phyloP scores from a whole-genome alignment of 164 flowering plant species.

The Nymphaea colorata region DNA sequence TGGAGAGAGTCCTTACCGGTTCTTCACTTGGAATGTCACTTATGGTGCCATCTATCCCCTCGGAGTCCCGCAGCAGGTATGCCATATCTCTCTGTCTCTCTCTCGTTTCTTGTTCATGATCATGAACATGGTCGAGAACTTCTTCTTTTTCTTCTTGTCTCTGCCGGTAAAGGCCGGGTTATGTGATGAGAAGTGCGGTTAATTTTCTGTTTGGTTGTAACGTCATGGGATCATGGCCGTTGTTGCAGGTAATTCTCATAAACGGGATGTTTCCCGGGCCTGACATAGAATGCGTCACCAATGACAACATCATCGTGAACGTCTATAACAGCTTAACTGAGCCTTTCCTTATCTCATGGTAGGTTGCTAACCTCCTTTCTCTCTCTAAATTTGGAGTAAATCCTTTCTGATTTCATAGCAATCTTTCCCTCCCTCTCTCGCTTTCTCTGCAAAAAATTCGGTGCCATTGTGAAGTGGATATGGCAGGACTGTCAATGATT shows the following conservation, averaged over 20 bases:
- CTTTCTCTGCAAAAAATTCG: no score
- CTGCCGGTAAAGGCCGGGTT: background rate
- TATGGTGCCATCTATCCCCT: conserved; percentile 55
- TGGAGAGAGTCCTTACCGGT: conserved; percentile 52
- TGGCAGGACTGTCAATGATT: no score
- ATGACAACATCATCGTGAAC: conserved; percentile 66
- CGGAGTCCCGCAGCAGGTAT: conserved; percentile 53
- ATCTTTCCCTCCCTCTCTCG: no score
- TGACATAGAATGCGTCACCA: conserved; percentile 54
- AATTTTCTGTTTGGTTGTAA: no score
- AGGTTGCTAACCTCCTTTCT: background rate
- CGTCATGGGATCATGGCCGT: background rate
- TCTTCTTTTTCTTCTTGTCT: background rate
- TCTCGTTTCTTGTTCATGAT: background rate
- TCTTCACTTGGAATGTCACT: conserved; percentile 44
- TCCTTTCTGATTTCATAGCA: no score
- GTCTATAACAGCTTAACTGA: conserved; percentile 55
- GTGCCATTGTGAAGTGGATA: no score
- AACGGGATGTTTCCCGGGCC: conserved; percentile 90
- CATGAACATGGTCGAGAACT: background rate
- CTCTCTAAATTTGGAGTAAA: background rate
- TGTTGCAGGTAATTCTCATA: conserved; percentile 57
- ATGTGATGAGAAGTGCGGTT: background rate
- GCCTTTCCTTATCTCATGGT: conserved; percentile 87
- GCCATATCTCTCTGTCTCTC: background rate